These are phyloP conservation scores for Meira miltonrushii DNA, from an alignment of 1,284 basidiomycete genomes.

Conservation along the genomic window DNA sequence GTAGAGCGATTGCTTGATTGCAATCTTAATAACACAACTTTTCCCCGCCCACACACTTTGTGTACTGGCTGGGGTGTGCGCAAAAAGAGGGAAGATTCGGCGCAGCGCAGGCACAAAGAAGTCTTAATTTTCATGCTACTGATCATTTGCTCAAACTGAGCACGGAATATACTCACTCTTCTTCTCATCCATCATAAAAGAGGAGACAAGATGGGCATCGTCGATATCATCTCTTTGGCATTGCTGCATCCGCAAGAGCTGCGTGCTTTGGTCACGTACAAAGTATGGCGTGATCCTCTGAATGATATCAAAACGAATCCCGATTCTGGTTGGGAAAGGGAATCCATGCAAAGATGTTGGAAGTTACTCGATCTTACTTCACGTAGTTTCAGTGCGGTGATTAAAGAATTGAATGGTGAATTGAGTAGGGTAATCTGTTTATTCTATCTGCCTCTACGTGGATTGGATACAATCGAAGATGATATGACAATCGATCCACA, in stretches of 20 bases:
- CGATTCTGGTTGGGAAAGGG: conserved; percentile 46
- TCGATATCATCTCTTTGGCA: conserved; percentile 13
- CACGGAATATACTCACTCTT: no score
- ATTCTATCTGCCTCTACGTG: conserved; percentile 91
- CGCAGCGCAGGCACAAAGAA: no score
- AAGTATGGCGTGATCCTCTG: conserved; percentile 55
- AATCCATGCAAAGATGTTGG: conserved; percentile 82
- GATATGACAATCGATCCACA: conserved; percentile 91
- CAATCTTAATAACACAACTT: no score
- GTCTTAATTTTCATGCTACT: no score
- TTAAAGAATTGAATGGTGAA: conserved; percentile 94
- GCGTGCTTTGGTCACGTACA: conserved; percentile 52
- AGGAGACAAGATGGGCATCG: conserved; percentile 1
- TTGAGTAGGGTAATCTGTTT: conserved; percentile 81
- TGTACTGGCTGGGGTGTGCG: no score
- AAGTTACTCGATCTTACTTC: conserved; percentile 80
- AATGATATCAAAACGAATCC: conserved; percentile 53
- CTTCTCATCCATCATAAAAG: background rate
- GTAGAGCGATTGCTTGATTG: no score
- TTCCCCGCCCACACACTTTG: no score
- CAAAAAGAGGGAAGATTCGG: no score
- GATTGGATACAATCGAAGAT: conserved; percentile 92
- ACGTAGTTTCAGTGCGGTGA: conserved; percentile 84
- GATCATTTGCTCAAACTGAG: no score
- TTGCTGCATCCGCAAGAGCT: conserved; percentile 50